phyloP scores from a whole-genome alignment of 2,329 filamentous ascomycete genomes.

The Ceratocystis huliohia region DNA sequence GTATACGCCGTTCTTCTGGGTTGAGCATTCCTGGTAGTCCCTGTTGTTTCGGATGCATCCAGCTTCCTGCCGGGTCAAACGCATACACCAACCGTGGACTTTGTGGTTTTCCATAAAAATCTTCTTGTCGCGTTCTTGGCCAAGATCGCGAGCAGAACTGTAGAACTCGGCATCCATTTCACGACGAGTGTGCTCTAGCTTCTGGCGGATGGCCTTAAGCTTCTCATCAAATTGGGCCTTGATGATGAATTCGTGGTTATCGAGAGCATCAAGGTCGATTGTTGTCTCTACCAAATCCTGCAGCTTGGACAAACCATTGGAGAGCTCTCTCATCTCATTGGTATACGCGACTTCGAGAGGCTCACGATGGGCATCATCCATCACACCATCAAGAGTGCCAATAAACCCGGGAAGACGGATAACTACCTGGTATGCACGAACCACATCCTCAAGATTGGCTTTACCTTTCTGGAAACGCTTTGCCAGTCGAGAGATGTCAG shows the following conservation, averaged over 20 bases:
- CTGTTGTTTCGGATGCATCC: conserved; percentile 86
- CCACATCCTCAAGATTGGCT: conserved; percentile 89
- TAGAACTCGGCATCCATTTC: conserved; percentile 77
- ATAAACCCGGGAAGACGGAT: conserved; percentile 87
- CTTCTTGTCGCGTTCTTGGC: conserved; percentile 94
- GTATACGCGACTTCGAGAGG: conserved; percentile 82
- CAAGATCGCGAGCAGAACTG: conserved; percentile 64
- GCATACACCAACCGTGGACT: conserved; percentile 92
- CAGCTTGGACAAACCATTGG: conserved; percentile 67
- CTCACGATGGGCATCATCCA: conserved; percentile 87
- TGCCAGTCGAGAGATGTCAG: conserved; percentile 81
- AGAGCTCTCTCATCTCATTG: conserved; percentile 61
- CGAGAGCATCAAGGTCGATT: conserved; percentile 84
- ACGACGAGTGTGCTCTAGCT: conserved; percentile 68
- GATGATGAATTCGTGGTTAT: conserved; percentile 97
- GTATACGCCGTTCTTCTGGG: conserved; percentile 97
- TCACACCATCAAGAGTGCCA: conserved; percentile 76
- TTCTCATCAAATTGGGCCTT: conserved; percentile 94
- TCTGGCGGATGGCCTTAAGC: conserved; percentile 75
- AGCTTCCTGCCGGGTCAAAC: conserved; percentile 80
- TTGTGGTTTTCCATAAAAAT: conserved; percentile 94
- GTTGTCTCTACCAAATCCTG: conserved; percentile 99
- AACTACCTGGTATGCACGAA: conserved; percentile 85
- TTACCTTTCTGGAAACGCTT: conserved; percentile 90
- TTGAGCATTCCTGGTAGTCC: conserved; percentile 86